Evolutionary conservation across 1,139 yeast genomes (phyloP), one percentile per base, ranked within the genome.

Genomic region (Zygotorulaspora mrakii): DNA sequence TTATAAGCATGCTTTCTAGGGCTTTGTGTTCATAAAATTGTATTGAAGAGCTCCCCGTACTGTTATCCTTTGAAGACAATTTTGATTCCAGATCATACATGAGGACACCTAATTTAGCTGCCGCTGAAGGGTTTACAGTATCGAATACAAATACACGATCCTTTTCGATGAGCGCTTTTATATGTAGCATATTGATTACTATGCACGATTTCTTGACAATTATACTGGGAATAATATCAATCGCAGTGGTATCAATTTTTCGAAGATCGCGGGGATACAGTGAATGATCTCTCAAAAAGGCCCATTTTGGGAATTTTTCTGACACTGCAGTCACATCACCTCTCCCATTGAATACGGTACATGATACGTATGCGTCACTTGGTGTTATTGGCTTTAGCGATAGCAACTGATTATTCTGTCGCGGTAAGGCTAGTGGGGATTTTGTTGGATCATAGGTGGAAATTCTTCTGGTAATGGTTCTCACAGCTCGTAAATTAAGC

Each of bases 191-290:
- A 55, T 86, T 88, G 33, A 91, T 78, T 35, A 91, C 66, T 20
- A 89, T 84, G 27, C 95, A 82, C 53, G 79, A 76, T 2, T 56
- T 56, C 38, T 96, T 76, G 11, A 88, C 82, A 57, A 86, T 72
- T 29, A 91, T 81, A 22, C 91, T 78, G 0, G 98, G 98, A 7
- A 87, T 91, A 24, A 91, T 84, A 61, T 88, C 95, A 46, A 85
- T 81, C 18, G 85, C 74, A 0, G 95, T 86, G 5, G 94, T 82
- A 64, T 91, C 98, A 40, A 94, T 82, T 55, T 82, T 83, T 20
- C 94, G 65, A 47, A 84, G 65, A 61, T 84, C 94, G 66, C 94
- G 62, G 1, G 94, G 89, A 46, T 74, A 82, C 20, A 82, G 55
- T 29, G 76, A 74, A 56, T 82, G 79, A 46, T 83, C 80, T 43